phyloP scores from a whole-genome alignment of 257 asterid genomes.

The Solanum neorickii region DNA sequence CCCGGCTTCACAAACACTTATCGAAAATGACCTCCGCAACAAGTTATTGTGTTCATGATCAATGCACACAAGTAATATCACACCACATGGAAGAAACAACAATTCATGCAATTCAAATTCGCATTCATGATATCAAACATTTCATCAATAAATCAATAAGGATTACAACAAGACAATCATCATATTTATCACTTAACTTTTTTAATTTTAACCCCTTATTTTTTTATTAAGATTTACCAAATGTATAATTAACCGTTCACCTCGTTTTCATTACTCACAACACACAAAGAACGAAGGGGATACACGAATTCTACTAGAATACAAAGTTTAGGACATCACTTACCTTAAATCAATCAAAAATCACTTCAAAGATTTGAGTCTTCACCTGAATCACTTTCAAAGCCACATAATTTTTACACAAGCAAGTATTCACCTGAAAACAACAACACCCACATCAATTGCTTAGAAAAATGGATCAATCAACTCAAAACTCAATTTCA shows the following conservation, averaged over 20 bases:
- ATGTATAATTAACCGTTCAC: neutral
- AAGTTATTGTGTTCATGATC: neutral
- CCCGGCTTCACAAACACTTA: no score
- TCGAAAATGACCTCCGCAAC: neutral
- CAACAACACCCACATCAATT: neutral
- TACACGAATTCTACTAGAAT: neutral
- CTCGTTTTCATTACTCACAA: neutral
- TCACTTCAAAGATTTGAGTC: neutral
- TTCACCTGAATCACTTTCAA: neutral
- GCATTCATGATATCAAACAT: neutral
- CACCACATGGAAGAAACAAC: neutral
- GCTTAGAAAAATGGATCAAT: no score
- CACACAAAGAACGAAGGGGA: no score
- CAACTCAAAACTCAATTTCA: neutral
- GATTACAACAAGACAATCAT: neutral
- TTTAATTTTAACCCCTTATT: neutral
- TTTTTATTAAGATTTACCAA: neutral
- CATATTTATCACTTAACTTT: neutral
- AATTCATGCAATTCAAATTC: neutral
- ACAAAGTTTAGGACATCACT: neutral
- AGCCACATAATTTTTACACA: neutral
- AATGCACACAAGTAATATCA: neutral
- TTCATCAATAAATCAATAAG: neutral
- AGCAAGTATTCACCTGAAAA: neutral
- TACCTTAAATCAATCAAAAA: neutral